A percentile compares a stretch with the other conserved stretches of the same genome.
Conservation (phyloP, 2,329 filamentous ascomycete genomes). For the Xylariaceae sp. region DNA sequence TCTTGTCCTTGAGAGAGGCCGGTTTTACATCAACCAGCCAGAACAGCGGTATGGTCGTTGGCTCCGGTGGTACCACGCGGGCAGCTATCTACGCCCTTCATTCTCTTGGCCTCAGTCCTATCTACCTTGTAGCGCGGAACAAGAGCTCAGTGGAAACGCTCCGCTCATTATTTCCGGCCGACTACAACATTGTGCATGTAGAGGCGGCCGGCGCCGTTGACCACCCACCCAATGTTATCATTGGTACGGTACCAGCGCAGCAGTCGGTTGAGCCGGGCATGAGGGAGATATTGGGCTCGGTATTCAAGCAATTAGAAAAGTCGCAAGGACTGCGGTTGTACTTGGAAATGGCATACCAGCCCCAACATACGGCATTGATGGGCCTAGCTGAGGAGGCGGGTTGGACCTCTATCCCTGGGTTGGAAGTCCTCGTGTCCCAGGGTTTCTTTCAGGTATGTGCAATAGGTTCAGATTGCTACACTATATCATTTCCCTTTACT, state of each 20-base stretch:
- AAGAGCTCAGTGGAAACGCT: constrained; percentile 64
- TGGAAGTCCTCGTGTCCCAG: constrained; percentile 87
- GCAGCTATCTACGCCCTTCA: constrained; percentile 88
- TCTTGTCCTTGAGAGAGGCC: constrained; percentile 67
- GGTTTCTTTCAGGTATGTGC: constrained; percentile 75
- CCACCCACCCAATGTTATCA: constrained; percentile 63
- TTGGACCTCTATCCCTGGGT: constrained; percentile 80
- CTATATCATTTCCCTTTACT: not conserved
- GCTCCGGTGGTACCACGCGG: constrained; percentile 85
- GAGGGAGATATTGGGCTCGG: constrained; percentile 56
- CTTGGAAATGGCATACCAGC: constrained; percentile 96
- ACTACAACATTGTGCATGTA: constrained; percentile 65
- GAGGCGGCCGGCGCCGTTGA: constrained; percentile 44
- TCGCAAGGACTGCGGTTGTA: constrained; percentile 53
- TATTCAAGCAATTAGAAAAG: constrained; percentile 42
- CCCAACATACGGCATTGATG: constrained; percentile 78
- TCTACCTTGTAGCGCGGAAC: constrained; percentile 83
- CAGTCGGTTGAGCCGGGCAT: constrained; percentile 72
- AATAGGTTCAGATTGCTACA: not conserved
- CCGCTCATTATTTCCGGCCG: constrained; percentile 65
- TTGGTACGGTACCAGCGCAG: constrained; percentile 90
- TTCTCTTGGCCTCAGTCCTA: constrained; percentile 75
- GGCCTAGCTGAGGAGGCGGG: constrained; percentile 70
- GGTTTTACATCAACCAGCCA: constrained; percentile 50
- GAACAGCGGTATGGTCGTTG: constrained; percentile 73